Percentiles rank a stretch among this genome's conserved stretches.
Evolutionary conservation across 2,329 filamentous ascomycete species (phyloP).

Genomic region (Aspergillus brunneoviolaceus): DNA sequence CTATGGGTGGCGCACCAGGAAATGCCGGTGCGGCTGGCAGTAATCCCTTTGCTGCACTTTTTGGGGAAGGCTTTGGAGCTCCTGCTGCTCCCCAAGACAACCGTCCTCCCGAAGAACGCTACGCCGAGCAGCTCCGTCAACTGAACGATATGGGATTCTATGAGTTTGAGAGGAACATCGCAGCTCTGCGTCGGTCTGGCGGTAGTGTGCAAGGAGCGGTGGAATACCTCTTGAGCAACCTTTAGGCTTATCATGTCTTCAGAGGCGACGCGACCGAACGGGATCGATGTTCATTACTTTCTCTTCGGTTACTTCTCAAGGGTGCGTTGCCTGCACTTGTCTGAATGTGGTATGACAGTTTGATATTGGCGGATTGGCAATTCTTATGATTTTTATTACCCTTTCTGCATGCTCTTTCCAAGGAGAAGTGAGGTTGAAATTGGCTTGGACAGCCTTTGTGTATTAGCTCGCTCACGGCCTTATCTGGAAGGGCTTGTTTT

Average conservation of each 20-base stretch:
- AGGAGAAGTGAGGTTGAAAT: not conserved
- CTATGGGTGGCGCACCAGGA: conserved; percentile 43
- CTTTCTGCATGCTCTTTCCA: conserved; percentile 1
- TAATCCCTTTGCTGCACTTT: conserved; percentile 49
- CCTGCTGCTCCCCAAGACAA: conserved; percentile 69
- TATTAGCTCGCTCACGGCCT: conserved; percentile 1
- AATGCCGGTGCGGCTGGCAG: conserved; percentile 36
- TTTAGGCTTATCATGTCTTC: not conserved
- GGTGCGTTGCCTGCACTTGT: conserved; percentile 2
- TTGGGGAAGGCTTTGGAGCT: conserved; percentile 49
- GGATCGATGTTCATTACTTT: conserved; percentile 10
- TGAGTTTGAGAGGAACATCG: conserved; percentile 91
- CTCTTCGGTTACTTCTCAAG: not conserved
- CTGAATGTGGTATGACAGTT: conserved; percentile 4
- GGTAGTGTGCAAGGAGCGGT: conserved; percentile 85
- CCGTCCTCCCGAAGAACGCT: conserved; percentile 88
- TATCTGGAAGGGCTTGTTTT: not conserved
- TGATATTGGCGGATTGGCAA: conserved; percentile 3
- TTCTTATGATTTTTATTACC: conserved; percentile 1
- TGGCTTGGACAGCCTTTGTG: not conserved
- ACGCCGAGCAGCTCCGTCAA: conserved; percentile 84
- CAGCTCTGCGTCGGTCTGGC: conserved; percentile 80
- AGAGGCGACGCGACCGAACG: conserved; percentile 23
- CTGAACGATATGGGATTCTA: conserved; percentile 99
- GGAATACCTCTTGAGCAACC: conserved; percentile 38